Conservation (phyloP, 1,284 basidiomycete genomes). For the Caloboletus firmus region DNA sequence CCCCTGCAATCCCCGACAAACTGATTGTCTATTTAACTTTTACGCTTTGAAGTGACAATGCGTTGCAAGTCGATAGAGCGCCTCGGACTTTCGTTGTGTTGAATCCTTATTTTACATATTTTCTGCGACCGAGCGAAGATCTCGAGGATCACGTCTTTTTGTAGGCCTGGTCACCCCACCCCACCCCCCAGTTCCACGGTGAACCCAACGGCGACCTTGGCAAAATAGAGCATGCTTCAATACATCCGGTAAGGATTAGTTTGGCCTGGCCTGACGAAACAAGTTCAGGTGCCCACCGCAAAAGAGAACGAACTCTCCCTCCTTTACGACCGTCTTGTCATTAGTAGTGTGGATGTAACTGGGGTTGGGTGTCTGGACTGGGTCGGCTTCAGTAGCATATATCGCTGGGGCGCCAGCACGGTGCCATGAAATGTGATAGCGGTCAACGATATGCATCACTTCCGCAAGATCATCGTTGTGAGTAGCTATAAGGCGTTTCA, state of each 20-base stretch:
- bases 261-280: slow-evolving; percentile 27
- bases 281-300: slow-evolving; percentile 77
- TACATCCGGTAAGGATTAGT: background rate
- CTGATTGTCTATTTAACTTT: too few species aligned
- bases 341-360: slow-evolving; percentile 77
- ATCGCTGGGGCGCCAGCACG: slow-evolving; percentile 10
- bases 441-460: slow-evolving; percentile 18
- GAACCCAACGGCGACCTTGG: slow-evolving; percentile 82
- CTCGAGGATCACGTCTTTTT: background rate
- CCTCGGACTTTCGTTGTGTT: too few species aligned
- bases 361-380: slow-evolving; percentile 68
- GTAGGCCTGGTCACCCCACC: slow-evolving; percentile 17
- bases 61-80: too few species aligned
- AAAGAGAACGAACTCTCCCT: slow-evolving; percentile 65
- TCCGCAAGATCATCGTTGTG: slow-evolving; percentile 14
- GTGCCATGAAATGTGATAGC: slow-evolving; percentile 25
- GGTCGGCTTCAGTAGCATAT: slow-evolving; percentile 49
- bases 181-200: slow-evolving; percentile 67
- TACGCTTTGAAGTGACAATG: too few species aligned
- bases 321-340: slow-evolving; percentile 42
- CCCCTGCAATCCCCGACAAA: background rate
- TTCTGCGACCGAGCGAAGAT: background rate
- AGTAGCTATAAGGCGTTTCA: slow-evolving; percentile 15
- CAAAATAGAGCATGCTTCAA: slow-evolving; percentile 57
- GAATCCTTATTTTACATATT: too few species aligned